phyloP scores from a whole-genome alignment of 805 yeast genomes.

The Candida vaughaniae region DNA sequence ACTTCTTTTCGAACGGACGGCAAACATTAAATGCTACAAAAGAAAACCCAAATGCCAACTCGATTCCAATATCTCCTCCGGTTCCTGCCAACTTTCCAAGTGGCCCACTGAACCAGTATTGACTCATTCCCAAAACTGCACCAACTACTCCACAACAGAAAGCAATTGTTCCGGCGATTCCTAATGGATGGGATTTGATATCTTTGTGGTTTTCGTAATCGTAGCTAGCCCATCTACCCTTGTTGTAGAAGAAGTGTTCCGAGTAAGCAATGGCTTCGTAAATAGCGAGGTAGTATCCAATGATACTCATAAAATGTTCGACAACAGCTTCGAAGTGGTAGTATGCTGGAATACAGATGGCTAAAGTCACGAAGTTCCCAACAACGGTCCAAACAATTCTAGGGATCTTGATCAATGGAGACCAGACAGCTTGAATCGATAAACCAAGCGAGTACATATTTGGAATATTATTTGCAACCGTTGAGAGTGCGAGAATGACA shows the following conservation, averaged over 20 bases:
- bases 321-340: conserved; percentile 67
- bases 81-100: conserved; percentile 53
- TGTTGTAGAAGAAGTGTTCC: conserved; percentile 80
- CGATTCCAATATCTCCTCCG: conserved; percentile 89
- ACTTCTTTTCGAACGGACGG: conserved; percentile 68
- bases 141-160: conserved; percentile 84
- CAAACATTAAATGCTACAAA: conserved; percentile 56
- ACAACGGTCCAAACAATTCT: conserved; percentile 77
- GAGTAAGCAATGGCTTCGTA: conserved; percentile 71
- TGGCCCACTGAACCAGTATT: conserved; percentile 79
- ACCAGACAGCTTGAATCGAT: conserved; percentile 83
- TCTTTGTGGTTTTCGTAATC: conserved; percentile 62
- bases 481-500: conserved; percentile 82
- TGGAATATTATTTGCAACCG: conserved; percentile 89
- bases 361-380: conserved; percentile 76
- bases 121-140: conserved; percentile 83
- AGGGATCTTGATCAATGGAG: conserved; percentile 70
- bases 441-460: conserved; percentile 89
- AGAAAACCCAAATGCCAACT: conserved; percentile 66
- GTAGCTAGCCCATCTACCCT: conserved; percentile 58
- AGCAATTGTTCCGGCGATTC: conserved; percentile 76
- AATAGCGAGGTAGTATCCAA: conserved; percentile 87
- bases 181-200: conserved; percentile 62
- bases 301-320: conserved; percentile 85
- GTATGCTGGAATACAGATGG: conserved; percentile 86